Conservation (phyloP, 225 moss, liverwort and hornwort genomes). For the Marchantia polymorpha region DNA sequence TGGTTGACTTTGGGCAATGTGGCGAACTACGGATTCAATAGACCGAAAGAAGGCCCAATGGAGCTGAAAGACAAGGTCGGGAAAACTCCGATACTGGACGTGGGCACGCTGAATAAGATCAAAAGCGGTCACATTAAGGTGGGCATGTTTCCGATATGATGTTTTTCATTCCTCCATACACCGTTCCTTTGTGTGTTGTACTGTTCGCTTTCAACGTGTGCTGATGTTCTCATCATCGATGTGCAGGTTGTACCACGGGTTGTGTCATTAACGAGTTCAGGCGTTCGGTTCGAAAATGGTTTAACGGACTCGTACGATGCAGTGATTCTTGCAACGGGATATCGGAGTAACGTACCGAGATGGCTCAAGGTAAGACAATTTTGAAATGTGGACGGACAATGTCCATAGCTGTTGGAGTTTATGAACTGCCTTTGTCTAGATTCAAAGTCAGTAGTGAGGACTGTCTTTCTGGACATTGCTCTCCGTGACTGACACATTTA, state of each 20-base stretch:
- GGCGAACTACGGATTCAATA: constrained; percentile 56
- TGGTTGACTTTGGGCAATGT: constrained; percentile 62
- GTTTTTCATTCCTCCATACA: neutral
- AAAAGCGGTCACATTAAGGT: constrained; percentile 82
- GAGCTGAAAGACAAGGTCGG: constrained; percentile 55
- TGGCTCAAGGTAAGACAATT: constrained; percentile 72
- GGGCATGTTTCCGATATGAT: too few species aligned
- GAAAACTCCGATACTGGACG: constrained; percentile 86
- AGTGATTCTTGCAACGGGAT: constrained; percentile 74
- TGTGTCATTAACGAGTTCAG: constrained; percentile 44
- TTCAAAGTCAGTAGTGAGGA: too few species aligned
- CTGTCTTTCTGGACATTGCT: constrained; percentile 24
- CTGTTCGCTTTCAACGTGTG: neutral
- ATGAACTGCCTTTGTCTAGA: neutral
- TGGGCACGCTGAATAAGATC: constrained; percentile 78
- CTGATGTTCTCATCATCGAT: neutral
- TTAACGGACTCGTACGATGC: constrained; percentile 48
- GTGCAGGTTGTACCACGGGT: constrained; percentile 70
- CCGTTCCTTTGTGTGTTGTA: neutral
- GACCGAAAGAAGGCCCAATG: constrained; percentile 77
- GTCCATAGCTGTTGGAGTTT: neutral
- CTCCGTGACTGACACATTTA: constrained; percentile 33
- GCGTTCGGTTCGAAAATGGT: constrained; percentile 57
- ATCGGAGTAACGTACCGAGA: constrained; percentile 84
- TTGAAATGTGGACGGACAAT: neutral